These are phyloP conservation scores for Monsonia emarginata DNA, from an alignment of 441 rosid species.

Conservation along the genomic window DNA sequence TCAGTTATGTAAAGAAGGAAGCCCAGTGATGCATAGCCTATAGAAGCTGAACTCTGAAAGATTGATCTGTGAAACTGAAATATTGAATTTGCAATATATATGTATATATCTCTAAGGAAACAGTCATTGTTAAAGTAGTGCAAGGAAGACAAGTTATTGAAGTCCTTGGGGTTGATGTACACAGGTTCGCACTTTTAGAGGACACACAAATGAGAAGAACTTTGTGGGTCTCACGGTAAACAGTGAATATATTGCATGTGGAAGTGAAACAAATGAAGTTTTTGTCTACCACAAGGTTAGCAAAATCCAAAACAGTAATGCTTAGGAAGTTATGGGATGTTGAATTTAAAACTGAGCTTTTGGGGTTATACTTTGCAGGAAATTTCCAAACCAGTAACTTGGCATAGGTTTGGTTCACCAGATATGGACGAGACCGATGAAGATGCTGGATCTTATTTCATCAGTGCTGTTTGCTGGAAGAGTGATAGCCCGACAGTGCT, in stretches of 20 bases:
- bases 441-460: slow-evolving; percentile 78
- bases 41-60: neutral
- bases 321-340: neutral
- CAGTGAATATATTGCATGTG: slow-evolving; percentile 77
- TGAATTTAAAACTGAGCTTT: neutral
- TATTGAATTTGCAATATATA: neutral
- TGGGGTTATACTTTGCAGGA: slow-evolving; percentile 40
- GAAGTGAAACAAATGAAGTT: slow-evolving; percentile 95
- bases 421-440: slow-evolving; percentile 82
- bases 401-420: slow-evolving; percentile 80
- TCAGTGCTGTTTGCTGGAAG: slow-evolving; percentile 98
- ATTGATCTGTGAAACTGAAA: neutral
- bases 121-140: neutral
- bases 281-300: slow-evolving; percentile 91
- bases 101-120: neutral
- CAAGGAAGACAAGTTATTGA: neutral
- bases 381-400: slow-evolving; percentile 70
- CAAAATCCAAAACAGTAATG: neutral
- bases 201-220: slow-evolving; percentile 93
- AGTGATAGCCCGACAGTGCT: slow-evolving; percentile 89
- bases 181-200: slow-evolving; percentile 79
- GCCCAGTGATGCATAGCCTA: neutral
- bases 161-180: slow-evolving; percentile 11
- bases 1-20: neutral
- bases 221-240: slow-evolving; percentile 90